Percentiles rank a stretch among this genome's conserved stretches.
These are phyloP conservation scores for Priceomyces castillae DNA, from an alignment of 805 yeast genomes.

Conservation along the genomic window DNA sequence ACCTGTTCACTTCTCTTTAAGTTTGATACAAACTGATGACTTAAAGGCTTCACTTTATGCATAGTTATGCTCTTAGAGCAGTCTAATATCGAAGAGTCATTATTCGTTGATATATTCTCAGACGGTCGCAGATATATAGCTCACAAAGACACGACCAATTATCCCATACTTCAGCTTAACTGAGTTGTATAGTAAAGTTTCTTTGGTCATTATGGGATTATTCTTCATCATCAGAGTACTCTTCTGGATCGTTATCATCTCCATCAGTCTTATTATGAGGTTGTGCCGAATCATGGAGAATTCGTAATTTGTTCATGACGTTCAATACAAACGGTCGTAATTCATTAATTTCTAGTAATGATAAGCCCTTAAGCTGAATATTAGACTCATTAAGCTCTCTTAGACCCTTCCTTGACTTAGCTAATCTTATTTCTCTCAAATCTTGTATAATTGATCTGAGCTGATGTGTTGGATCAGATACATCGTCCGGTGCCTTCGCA, in stretches of 20 bases:
- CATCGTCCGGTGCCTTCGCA: slow-evolving; percentile 72
- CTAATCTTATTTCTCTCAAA: slow-evolving; percentile 74
- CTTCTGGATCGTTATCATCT: slow-evolving; percentile 13
- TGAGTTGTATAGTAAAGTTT: too few species aligned
- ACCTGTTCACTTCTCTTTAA: slow-evolving; percentile 26
- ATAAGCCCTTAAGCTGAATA: slow-evolving; percentile 77
- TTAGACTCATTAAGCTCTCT: slow-evolving; percentile 76
- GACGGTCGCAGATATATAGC: not conserved
- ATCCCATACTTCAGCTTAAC: not conserved
- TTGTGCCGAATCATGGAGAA: slow-evolving; percentile 41
- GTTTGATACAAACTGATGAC: slow-evolving; percentile 36
- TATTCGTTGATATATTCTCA: not conserved
- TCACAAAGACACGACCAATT: not conserved
- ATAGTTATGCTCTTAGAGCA: not conserved
- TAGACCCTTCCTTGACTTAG: slow-evolving; percentile 80
- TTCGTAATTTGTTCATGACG: slow-evolving; percentile 76
- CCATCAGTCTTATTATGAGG: slow-evolving; percentile 14
- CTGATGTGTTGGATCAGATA: slow-evolving; percentile 67
- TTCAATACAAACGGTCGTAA: slow-evolving; percentile 75
- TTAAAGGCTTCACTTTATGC: slow-evolving; percentile 18
- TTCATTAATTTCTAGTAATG: slow-evolving; percentile 84
- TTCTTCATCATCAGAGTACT: slow-evolving; percentile 5
- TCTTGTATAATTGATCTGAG: slow-evolving; percentile 75
- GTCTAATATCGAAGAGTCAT: not conserved
- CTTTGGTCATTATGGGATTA: slow-evolving; percentile 1